Base-by-base conservation (phyloP, 192 early-diverging fungal genomes). In the Coemansia sp. region DNA sequence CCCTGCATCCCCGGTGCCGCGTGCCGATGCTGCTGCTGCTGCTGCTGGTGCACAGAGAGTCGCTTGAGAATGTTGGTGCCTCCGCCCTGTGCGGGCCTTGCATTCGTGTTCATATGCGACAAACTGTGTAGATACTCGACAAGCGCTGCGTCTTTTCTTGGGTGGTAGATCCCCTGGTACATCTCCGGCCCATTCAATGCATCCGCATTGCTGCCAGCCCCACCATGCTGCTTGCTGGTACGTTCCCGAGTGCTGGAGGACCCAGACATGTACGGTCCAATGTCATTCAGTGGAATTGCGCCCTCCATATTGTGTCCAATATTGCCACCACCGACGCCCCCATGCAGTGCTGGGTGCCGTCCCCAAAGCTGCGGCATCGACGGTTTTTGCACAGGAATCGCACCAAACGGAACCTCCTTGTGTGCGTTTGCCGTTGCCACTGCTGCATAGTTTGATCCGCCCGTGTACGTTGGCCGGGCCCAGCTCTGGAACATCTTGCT, bases 321-420 rank as follows among this genome's bases (percentile, higher is more conserved):
- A 32, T 32, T 32, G 32, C 32, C 32, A 32, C 32, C 6, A 39
- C 59, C 8, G 42, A 37, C 0, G 68, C 15, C 48, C 54, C 41
- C 18, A 46, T 41, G 59, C 61, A 64, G 21, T 61, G 61, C 41
- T 57, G 58, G 19, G n/a, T 65, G 55, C 40, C 47, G n/a, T n/a
- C 56, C 39, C 56, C 56, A 58, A 26, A 52, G 6, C 42, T 43
- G 42, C 13, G 47, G 40, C 19, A 56, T 46, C 39, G 67, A 59
- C 16, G 32, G 21, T 62, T 70, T 70, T 58, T 67, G 56, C 56
- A 72, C 78, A 21, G 73, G 74, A 16, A 82, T 65, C 6, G 80
- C 74, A 43, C 80, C 80, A 64, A 82, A 82, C 41, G 80, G 80
- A 21, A 74, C 74, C 19, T 77, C 80, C 58, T 82, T 82, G 71